phyloP scores from a whole-genome alignment of 805 yeast species.

The Lachancea sp. region DNA sequence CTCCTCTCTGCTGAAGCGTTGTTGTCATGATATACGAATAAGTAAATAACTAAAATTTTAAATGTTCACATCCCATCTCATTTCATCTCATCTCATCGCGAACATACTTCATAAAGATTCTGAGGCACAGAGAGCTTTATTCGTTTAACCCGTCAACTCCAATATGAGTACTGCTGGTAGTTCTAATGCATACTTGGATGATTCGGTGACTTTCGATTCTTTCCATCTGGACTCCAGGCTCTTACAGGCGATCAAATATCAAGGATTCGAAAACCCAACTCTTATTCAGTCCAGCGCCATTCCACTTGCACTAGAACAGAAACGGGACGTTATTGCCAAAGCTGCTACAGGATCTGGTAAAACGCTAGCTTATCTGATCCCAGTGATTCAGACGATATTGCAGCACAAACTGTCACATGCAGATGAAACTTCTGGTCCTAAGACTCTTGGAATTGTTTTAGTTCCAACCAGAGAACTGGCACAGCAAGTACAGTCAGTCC shows the following conservation, averaged over 20 bases:
- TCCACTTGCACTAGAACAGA: slow-evolving; percentile 83
- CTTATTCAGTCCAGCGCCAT: slow-evolving; percentile 87
- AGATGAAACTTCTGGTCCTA: slow-evolving; percentile 17
- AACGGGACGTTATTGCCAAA: slow-evolving; percentile 85
- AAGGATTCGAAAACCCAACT: slow-evolving; percentile 83
- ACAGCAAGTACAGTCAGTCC: slow-evolving; percentile 69
- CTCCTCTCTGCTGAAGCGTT: slow-evolving; percentile 58
- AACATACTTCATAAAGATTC: no score
- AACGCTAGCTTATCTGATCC: slow-evolving; percentile 84
- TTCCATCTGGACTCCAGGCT: slow-evolving; percentile 79
- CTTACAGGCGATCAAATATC: slow-evolving; percentile 71
- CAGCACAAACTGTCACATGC: slow-evolving; percentile 32
- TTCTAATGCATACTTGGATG: slow-evolving; percentile 65
- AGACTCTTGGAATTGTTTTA: slow-evolving; percentile 57
- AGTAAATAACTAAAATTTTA: slow-evolving; percentile 8
- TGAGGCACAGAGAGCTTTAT: neutral
- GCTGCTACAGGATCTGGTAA: slow-evolving; percentile 97
- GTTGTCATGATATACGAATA: neutral
- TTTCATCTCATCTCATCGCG: slow-evolving; percentile 21
- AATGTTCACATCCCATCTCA: slow-evolving; percentile 14
- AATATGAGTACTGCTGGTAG: slow-evolving; percentile 34
- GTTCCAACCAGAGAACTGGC: slow-evolving; percentile 94
- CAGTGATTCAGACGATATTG: slow-evolving; percentile 74
- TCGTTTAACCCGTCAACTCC: neutral
- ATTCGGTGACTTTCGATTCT: slow-evolving; percentile 61